These are phyloP conservation scores for Shiraia sp. DNA, from an alignment of 2,329 filamentous ascomycete species.

Conservation along the genomic window DNA sequence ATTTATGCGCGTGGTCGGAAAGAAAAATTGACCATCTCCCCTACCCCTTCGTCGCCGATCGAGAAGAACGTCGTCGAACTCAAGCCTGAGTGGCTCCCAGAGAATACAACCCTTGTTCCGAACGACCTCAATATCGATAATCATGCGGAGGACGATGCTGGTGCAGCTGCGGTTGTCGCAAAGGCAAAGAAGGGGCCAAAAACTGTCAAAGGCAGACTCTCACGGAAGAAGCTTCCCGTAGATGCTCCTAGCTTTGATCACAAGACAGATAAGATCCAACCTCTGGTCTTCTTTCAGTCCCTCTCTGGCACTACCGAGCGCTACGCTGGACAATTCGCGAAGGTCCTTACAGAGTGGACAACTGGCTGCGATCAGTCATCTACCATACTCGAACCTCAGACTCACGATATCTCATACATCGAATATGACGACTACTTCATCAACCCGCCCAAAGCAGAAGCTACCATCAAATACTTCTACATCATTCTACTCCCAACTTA, in stretches of 20 bases:
- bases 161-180: constrained; percentile 16
- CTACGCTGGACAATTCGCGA: constrained; percentile 67
- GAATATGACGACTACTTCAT: constrained; percentile 96
- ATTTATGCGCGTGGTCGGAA: constrained; percentile 31
- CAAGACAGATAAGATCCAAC: constrained; percentile 61
- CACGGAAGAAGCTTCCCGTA: constrained; percentile 20
- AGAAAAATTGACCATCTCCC: constrained; percentile 34
- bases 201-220: constrained; percentile 44
- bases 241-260: constrained; percentile 28
- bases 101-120: constrained; percentile 32
- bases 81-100: constrained; percentile 41
- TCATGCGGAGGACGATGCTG: constrained; percentile 33
- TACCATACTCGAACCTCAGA: constrained; percentile 60
- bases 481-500: constrained; percentile 85
- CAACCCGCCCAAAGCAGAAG: constrained; percentile 65
- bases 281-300: constrained; percentile 86
- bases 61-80: constrained; percentile 38
- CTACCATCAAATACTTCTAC: constrained; percentile 71
- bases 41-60: constrained; percentile 35
- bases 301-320: constrained; percentile 82
- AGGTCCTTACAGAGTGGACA: constrained; percentile 55
- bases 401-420: constrained; percentile 79
- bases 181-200: constrained; percentile 41
- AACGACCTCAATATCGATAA: constrained; percentile 30
- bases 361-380: constrained; percentile 39